Conservation (phyloP, 1,139 yeast species). For the Meyerozyma smithsonii region DNA sequence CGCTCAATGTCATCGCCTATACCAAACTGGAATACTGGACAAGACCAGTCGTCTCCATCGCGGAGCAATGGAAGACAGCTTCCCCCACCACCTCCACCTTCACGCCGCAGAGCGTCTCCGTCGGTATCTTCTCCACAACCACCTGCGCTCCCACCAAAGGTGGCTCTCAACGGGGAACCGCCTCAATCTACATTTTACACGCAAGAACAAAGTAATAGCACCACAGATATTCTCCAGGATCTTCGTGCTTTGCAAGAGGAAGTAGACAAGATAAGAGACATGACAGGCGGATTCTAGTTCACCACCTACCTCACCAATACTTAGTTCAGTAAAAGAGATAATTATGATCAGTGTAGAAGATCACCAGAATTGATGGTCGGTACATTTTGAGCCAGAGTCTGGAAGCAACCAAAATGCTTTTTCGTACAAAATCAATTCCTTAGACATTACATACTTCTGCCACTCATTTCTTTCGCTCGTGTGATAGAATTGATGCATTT, state of each 20-base stretch:
- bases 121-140: slow-evolving; percentile 15
- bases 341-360: no score
- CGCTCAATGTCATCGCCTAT: slow-evolving; percentile 44
- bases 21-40: slow-evolving; percentile 17
- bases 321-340: no score
- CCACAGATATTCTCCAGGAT: slow-evolving; percentile 54
- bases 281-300: slow-evolving; percentile 49
- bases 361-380: no score
- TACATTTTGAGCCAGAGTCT: no score
- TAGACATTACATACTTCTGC: no score
- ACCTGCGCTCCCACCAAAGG: slow-evolving; percentile 35
- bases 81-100: slow-evolving; percentile 44
- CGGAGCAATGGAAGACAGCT: slow-evolving; percentile 9
- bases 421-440: no score
- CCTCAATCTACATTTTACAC: slow-evolving; percentile 9
- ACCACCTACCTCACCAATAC: no score
- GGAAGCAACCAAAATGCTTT: no score
- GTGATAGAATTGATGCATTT: no score
- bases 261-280: slow-evolving; percentile 49
- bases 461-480: no score
- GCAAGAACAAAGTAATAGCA: slow-evolving; percentile 24
- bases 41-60: slow-evolving; percentile 18
- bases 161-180: slow-evolving; percentile 9
- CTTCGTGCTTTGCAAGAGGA: slow-evolving; percentile 60
- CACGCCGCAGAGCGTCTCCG: slow-evolving; percentile 26